phyloP scores from a whole-genome alignment of 192 early-diverging fungal species.

The Coemansia brasiliensis region DNA sequence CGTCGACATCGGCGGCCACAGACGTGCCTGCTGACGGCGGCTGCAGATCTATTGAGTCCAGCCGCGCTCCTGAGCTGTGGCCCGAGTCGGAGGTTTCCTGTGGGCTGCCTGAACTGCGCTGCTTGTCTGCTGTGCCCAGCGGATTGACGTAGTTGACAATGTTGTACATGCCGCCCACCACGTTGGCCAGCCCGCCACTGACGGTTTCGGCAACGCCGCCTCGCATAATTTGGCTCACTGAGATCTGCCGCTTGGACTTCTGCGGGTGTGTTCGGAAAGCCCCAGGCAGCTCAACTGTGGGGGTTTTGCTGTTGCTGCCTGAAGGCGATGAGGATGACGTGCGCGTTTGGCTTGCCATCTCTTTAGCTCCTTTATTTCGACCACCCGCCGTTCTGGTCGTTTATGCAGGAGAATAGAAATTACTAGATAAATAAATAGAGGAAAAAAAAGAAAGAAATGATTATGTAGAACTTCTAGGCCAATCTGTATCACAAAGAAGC shows the following conservation, averaged over 20 bases:
- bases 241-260: conserved; percentile 1
- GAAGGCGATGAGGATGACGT: background rate
- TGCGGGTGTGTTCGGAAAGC: conserved; percentile 39
- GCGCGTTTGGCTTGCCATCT: conserved; percentile 3
- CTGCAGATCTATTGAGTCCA: conserved; percentile 11
- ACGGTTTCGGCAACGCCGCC: conserved; percentile 38
- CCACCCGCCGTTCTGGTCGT: background rate
- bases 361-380: background rate
- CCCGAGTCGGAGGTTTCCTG: background rate
- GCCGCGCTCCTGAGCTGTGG: background rate
- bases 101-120: background rate
- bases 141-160: conserved; percentile 51
- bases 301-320: background rate
- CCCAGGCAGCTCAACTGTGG: conserved; percentile 41
- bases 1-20: conserved; percentile 50
- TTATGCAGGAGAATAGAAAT: background rate
- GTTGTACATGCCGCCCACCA: conserved; percentile 45
- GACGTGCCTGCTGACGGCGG: conserved; percentile 45
- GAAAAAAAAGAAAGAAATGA: background rate
- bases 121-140: conserved; percentile 9
- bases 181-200: conserved; percentile 45
- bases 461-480: background rate
- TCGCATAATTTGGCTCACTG: conserved; percentile 22
- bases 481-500: background rate
- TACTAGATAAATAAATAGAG: background rate